Conservation (phyloP, 345 rosid species). For the Salix dunnii region DNA sequence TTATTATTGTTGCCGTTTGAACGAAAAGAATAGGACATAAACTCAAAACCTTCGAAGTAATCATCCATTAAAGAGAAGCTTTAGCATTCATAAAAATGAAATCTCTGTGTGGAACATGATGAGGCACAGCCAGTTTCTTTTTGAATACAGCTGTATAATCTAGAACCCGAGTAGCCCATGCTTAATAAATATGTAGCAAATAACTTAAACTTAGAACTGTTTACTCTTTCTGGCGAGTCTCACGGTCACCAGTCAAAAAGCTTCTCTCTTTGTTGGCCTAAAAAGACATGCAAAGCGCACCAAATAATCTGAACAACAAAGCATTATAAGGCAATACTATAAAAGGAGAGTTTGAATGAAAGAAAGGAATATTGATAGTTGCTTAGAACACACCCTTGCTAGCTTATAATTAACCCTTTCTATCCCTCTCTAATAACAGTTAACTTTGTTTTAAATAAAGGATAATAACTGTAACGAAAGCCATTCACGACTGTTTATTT, state of each 20-base stretch:
- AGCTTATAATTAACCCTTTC: neutral
- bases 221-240: slow-evolving; percentile 28
- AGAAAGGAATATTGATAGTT: slow-evolving; percentile 23
- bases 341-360: slow-evolving; percentile 51
- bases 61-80: neutral
- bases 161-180: neutral
- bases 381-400: slow-evolving; percentile 37
- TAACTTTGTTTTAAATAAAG: slow-evolving; percentile 15
- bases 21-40: neutral
- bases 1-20: neutral
- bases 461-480: slow-evolving; percentile 28
- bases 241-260: slow-evolving; percentile 50
- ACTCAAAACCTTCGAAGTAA: neutral
- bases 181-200: neutral
- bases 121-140: neutral
- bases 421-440: slow-evolving; percentile 16
- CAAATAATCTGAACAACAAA: slow-evolving; percentile 45
- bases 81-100: neutral
- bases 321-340: slow-evolving; percentile 29
- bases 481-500: slow-evolving; percentile 15
- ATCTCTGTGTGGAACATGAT: neutral
- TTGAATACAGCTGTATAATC: neutral
- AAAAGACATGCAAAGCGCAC: slow-evolving; percentile 53
- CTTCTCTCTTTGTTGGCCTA: slow-evolving; percentile 45
- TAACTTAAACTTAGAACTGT: slow-evolving; percentile 30